phyloP scores from a whole-genome alignment of 805 yeast genomes.

The Trichomonascus vanleenenianus region DNA sequence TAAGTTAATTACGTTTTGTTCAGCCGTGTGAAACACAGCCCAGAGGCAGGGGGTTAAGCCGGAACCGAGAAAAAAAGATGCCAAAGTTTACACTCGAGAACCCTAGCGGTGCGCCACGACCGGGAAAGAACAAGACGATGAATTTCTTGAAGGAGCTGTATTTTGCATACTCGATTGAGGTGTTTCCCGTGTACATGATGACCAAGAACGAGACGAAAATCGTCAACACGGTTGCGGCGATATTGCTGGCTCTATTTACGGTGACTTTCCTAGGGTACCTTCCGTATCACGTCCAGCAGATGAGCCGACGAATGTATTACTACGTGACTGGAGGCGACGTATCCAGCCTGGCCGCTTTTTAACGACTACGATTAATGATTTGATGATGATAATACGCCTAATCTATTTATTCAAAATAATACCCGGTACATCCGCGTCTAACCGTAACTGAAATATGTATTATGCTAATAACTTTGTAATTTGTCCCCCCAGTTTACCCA shows the following conservation, averaged over 20 bases:
- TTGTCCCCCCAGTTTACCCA: background rate
- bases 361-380: background rate
- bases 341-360: background rate
- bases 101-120: no score
- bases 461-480: background rate
- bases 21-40: no score
- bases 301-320: slow-evolving; percentile 6
- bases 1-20: no score
- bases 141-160: background rate
- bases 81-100: no score
- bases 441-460: background rate
- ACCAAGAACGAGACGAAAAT: slow-evolving; percentile 8
- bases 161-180: slow-evolving; percentile 10
- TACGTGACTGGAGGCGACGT: slow-evolving; percentile 8
- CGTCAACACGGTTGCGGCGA: slow-evolving; percentile 12
- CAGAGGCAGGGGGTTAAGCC: no score
- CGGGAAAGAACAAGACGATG: background rate
- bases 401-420: background rate
- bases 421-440: background rate
- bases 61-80: no score
- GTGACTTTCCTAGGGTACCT: slow-evolving; percentile 6
- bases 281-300: slow-evolving; percentile 2
- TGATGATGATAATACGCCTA: slow-evolving; percentile 1
- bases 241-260: slow-evolving; percentile 5
- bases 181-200: slow-evolving; percentile 14